phyloP scores from a whole-genome alignment of 2,329 filamentous ascomycete genomes.

The Claviceps humidiphila region DNA sequence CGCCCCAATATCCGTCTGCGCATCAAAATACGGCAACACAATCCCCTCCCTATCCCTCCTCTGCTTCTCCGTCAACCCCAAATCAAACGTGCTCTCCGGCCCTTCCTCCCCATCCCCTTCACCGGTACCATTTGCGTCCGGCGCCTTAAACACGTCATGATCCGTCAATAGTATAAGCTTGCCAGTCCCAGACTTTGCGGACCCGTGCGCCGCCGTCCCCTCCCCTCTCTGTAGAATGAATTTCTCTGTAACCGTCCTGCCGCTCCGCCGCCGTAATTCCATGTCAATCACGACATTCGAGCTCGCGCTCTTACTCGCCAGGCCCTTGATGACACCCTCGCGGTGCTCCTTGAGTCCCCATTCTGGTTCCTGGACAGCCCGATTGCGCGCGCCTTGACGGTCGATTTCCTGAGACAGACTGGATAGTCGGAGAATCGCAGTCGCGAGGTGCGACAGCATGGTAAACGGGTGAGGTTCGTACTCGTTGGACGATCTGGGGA shows the following conservation, averaged over 20 bases:
- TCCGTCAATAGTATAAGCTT: constrained; percentile 55
- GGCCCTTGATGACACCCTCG: constrained; percentile 65
- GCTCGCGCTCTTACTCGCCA: constrained; percentile 30
- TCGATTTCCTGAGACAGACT: constrained; percentile 63
- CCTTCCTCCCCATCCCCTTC: constrained; percentile 39
- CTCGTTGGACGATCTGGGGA: constrained; percentile 29
- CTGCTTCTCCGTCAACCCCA: constrained; percentile 85
- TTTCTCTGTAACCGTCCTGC: constrained; percentile 59
- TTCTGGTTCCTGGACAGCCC: constrained; percentile 59
- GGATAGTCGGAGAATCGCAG: constrained; percentile 62
- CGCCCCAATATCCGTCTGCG: constrained; percentile 64
- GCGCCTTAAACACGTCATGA: constrained; percentile 53
- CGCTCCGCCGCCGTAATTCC: constrained; percentile 76
- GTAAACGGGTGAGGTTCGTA: constrained; percentile 59
- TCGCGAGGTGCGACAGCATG: constrained; percentile 73
- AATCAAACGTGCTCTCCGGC: constrained; percentile 66
- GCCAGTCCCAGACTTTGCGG: constrained; percentile 13
- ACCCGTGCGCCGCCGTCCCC: constrained; percentile 7
- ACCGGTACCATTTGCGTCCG: constrained; percentile 20
- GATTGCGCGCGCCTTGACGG: constrained; percentile 60
- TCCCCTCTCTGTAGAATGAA: constrained; percentile 33
- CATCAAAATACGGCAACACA: constrained; percentile 91
- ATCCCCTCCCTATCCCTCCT: constrained; percentile 74
- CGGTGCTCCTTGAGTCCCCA: constrained; percentile 67
- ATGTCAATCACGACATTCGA: constrained; percentile 60